Conservation (phyloP, 306 rosid genomes). For the Acacia confusa region DNA sequence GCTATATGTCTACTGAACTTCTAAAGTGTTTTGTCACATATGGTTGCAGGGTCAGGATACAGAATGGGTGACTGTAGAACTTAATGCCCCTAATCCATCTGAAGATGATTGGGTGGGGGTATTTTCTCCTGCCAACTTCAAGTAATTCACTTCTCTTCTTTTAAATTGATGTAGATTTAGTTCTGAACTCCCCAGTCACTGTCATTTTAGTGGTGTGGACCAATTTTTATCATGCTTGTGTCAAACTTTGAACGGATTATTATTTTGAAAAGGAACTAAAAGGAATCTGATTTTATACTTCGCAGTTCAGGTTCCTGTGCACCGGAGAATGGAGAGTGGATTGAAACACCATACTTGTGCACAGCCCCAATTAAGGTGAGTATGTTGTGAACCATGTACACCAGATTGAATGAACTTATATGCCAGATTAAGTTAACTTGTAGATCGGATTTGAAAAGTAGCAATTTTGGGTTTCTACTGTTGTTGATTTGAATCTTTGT, state of each 20-base stretch:
- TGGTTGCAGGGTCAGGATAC: constrained; percentile 55
- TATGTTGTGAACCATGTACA: background rate
- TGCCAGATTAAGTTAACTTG: background rate
- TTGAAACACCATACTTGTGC: constrained; percentile 55
- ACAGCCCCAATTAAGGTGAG: constrained; percentile 52
- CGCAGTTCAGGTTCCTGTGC: constrained; percentile 14
- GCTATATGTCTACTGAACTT: background rate
- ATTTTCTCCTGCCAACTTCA: constrained; percentile 62
- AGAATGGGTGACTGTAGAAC: constrained; percentile 46
- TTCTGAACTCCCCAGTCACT: background rate
- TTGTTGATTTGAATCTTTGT: constrained; percentile 1
- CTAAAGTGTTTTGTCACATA: background rate
- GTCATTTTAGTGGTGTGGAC: background rate
- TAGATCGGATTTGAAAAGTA: background rate
- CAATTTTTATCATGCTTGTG: background rate
- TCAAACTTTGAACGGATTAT: background rate
- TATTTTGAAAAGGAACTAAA: background rate
- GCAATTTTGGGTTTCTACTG: background rate
- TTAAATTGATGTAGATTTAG: background rate
- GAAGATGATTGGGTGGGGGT: constrained; percentile 61
- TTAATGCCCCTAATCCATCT: constrained; percentile 40
- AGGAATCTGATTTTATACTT: background rate
- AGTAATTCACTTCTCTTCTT: constrained; percentile 37
- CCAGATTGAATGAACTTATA: background rate
- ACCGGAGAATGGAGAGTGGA: background rate